A percentile compares a stretch with the other conserved stretches of the same genome.
Evolutionary conservation across 305 asterid species (phyloP).

Genomic region (Fraxinus xanthoxyloides): DNA sequence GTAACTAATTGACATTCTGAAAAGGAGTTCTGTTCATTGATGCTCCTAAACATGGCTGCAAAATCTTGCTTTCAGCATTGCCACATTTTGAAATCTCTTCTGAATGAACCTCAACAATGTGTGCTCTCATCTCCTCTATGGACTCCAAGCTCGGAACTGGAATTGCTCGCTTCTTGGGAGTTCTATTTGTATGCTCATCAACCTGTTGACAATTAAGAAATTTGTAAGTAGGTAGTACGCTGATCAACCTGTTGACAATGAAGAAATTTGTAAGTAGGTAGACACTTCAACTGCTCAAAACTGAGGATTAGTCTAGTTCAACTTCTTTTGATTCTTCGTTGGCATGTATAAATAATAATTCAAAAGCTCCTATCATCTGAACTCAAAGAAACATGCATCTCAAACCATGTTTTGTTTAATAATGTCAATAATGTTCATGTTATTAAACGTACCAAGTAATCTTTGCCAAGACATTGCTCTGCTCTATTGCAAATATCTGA

Average conservation of each 20-base stretch:
- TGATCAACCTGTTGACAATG: conserved; percentile 56
- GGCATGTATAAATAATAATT: background rate
- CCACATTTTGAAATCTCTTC: conserved; percentile 33
- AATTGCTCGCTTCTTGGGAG: conserved; percentile 53
- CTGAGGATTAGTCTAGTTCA: background rate
- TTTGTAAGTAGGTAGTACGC: conserved; percentile 20
- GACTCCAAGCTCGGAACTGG: conserved; percentile 54
- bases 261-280: background rate
- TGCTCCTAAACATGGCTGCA: conserved; percentile 25
- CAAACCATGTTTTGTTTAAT: background rate
- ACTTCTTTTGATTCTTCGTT: background rate
- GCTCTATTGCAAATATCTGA: conserved; percentile 52
- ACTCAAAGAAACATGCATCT: background rate
- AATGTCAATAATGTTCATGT: background rate
- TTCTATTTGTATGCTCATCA: conserved; percentile 46
- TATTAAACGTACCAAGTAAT: conserved; percentile 49
- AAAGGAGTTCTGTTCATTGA: conserved; percentile 62
- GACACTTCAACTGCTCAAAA: background rate
- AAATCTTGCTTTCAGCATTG: conserved; percentile 32
- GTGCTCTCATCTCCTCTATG: conserved; percentile 68
- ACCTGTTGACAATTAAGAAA: conserved; percentile 42
- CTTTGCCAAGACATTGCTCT: conserved; percentile 58
- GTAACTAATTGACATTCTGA: conserved; percentile 45
- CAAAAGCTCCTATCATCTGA: background rate
- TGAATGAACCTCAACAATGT: conserved; percentile 25